Evolutionary conservation across 2,329 filamentous ascomycete species (phyloP).

Genomic region (Stemphylium beticola): DNA sequence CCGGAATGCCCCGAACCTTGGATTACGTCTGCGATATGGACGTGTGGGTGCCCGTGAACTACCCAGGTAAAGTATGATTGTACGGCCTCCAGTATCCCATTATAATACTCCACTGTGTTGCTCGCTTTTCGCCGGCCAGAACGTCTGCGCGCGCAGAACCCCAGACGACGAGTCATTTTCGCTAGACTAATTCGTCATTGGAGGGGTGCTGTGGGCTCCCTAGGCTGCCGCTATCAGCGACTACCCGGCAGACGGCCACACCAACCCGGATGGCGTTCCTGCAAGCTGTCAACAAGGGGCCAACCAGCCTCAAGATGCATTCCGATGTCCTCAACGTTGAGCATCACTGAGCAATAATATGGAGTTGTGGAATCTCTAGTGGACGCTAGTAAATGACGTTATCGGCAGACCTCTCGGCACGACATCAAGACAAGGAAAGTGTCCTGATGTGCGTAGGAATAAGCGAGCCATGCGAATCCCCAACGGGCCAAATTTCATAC

Average conservation of each 20-base stretch:
- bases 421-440: constrained; percentile 14
- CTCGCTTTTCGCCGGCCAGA: not conserved
- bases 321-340: constrained; percentile 9
- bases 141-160: not conserved
- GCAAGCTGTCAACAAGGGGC: constrained; percentile 10
- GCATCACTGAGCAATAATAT: constrained; percentile 26
- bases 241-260: constrained; percentile 7
- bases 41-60: not conserved
- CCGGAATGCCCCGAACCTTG: not conserved
- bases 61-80: not conserved
- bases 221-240: constrained; percentile 1
- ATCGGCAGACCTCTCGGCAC: constrained; percentile 24
- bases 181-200: not conserved
- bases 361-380: constrained; percentile 11
- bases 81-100: not conserved
- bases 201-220: not conserved
- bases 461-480: constrained; percentile 19
- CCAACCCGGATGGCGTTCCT: constrained; percentile 9
- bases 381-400: constrained; percentile 24
- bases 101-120: not conserved
- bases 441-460: constrained; percentile 12
- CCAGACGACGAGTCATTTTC: constrained; percentile 1
- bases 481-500: constrained; percentile 27
- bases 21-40: not conserved
- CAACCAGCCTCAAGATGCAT: constrained; percentile 7